A percentile compares a stretch with the other conserved stretches of the same genome.
Evolutionary conservation across 176 grass and related monocot species (phyloP).

Genomic region (Puccinellia tenuiflora): DNA sequence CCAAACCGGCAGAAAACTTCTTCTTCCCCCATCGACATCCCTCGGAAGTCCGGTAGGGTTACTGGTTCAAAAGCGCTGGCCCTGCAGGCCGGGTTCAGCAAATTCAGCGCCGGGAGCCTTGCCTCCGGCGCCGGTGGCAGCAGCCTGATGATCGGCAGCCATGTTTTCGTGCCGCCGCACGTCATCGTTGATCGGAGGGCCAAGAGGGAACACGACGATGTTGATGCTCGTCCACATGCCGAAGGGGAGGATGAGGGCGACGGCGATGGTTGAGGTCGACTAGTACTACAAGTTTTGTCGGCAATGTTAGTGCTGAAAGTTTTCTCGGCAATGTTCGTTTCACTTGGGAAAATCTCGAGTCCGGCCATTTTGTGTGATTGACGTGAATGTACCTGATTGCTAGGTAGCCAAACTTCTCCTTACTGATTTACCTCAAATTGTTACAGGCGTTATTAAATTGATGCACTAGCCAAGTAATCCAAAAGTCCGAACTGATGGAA

Average conservation of each 20-base stretch:
- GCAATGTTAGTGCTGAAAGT: neutral
- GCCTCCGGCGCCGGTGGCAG: neutral
- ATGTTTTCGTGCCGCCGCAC: conserved; percentile 35
- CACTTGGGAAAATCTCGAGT: neutral
- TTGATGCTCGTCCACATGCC: conserved; percentile 18
- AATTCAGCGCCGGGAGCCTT: neutral
- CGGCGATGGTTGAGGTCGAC: neutral
- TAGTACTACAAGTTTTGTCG: neutral
- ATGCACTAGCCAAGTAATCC: too few relatives aligned
- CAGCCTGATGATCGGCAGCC: conserved; percentile 26
- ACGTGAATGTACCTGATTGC: neutral
- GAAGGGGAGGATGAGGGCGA: neutral
- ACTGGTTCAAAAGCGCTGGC: neutral
- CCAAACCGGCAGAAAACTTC: neutral
- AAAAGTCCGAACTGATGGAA: too few relatives aligned
- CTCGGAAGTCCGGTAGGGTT: neutral
- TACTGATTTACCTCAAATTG: neutral
- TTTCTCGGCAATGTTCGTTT: neutral
- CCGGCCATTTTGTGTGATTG: neutral
- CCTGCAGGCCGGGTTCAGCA: neutral
- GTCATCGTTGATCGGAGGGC: conserved; percentile 34
- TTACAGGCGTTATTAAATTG: too few relatives aligned
- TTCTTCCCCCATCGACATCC: conserved; percentile 46
- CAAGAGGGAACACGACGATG: conserved; percentile 24
- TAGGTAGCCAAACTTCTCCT: neutral